phyloP scores from a whole-genome alignment of 495 filamentous ascomycete genomes.

The Penicillium goetzii region DNA sequence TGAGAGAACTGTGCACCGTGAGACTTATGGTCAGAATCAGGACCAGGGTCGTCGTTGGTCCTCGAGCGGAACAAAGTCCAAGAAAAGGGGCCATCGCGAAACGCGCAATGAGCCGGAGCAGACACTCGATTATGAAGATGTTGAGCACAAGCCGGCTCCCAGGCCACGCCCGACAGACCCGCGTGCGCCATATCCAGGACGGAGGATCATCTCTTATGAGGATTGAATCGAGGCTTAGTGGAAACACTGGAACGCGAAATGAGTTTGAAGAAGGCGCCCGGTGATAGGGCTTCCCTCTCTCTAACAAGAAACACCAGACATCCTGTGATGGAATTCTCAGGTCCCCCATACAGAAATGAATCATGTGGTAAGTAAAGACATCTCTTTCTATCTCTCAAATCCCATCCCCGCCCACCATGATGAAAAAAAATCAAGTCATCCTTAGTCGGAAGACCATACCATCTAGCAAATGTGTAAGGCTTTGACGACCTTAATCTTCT shows the following conservation, averaged over 20 bases:
- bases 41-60: background rate
- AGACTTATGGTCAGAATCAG: background rate
- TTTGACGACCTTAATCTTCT: constrained; percentile 35
- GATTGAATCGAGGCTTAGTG: constrained; percentile 32
- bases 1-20: background rate
- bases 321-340: background rate
- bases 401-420: constrained; percentile 35
- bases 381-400: background rate
- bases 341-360: background rate
- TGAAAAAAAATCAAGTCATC: constrained; percentile 50
- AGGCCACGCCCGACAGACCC: background rate
- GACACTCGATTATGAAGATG: constrained; percentile 27
- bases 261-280: background rate
- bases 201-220: constrained; percentile 47
- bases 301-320: background rate
- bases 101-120: background rate
- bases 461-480: constrained; percentile 41
- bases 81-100: background rate
- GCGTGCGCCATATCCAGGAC: constrained; percentile 20
- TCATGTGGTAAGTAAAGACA: constrained; percentile 13
- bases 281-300: background rate
- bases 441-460: constrained; percentile 54
- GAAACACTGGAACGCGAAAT: background rate
- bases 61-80: background rate
- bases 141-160: background rate